A percentile compares a stretch with the other conserved stretches of the same genome.
Conservation (phyloP, 139 green algal genomes). For the Closterium sp. region DNA sequence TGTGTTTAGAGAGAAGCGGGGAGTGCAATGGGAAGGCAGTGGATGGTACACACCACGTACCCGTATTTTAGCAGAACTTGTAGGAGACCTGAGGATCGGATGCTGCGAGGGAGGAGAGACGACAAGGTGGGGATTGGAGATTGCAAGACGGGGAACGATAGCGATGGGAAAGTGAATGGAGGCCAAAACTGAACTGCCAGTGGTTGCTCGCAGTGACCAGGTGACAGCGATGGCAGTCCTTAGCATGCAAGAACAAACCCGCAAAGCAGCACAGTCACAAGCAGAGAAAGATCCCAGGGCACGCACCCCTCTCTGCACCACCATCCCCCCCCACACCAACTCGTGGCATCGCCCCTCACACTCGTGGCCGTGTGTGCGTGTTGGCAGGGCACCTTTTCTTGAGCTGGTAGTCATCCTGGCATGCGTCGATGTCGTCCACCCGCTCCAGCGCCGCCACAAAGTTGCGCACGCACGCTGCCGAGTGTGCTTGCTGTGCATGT, state of each 20-base stretch:
- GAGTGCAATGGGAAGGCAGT: background rate
- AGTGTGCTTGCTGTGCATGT: background rate
- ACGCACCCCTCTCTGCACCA: background rate
- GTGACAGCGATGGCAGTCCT: too few relatives aligned
- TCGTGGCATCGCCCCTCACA: too few relatives aligned
- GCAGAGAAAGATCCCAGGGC: background rate
- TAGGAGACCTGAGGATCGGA: background rate
- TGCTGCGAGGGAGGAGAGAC: background rate
- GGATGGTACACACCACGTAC: too few relatives aligned
- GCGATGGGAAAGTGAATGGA: too few relatives aligned
- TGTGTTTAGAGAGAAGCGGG: background rate
- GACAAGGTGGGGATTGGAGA: background rate
- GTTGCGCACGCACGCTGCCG: background rate
- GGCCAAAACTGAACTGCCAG: too few relatives aligned
- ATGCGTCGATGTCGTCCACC: background rate
- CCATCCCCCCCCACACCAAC: background rate
- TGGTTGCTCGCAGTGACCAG: background rate
- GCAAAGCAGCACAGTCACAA: too few relatives aligned
- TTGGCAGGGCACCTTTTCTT: background rate
- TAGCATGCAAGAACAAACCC: background rate
- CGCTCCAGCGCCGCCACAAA: background rate
- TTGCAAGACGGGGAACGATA: too few relatives aligned
- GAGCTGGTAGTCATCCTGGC: background rate
- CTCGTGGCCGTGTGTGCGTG: too few relatives aligned
- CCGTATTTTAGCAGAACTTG: background rate